Conservation (phyloP, 345 rosid species). For the Geranium brycei region DNA sequence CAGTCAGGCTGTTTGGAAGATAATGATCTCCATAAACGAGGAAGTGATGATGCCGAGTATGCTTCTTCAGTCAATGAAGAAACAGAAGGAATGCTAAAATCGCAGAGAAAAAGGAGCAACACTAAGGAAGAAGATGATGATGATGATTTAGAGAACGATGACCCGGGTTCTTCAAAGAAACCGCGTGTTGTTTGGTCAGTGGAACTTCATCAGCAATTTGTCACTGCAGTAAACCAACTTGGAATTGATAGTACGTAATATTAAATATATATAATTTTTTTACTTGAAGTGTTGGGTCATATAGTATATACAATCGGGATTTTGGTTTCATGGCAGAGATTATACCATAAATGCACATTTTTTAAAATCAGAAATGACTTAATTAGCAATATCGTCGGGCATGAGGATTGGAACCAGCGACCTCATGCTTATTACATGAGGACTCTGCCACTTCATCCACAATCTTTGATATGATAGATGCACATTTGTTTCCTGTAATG, state of each 20-base stretch:
- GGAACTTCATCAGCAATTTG: conserved; percentile 83
- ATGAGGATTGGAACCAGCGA: too few species aligned
- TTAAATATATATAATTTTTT: conserved; percentile 3
- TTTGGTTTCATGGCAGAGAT: conserved; percentile 4
- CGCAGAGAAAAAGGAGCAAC: conserved; percentile 45
- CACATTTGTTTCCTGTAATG: conserved; percentile 3
- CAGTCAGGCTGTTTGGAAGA: conserved; percentile 45
- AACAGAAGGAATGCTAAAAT: conserved; percentile 36
- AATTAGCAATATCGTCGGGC: too few species aligned
- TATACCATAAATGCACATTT: not conserved
- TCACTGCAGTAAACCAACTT: conserved; percentile 63
- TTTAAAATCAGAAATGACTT: too few species aligned
- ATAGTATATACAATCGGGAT: not conserved
- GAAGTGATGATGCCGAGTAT: conserved; percentile 38
- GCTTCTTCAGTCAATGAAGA: conserved; percentile 44
- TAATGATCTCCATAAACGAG: conserved; percentile 29
- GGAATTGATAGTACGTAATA: conserved; percentile 67
- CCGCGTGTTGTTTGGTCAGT: conserved; percentile 90
- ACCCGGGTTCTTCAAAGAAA: conserved; percentile 54
- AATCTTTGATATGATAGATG: too few species aligned
- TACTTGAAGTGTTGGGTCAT: not conserved
- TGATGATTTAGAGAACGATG: conserved; percentile 43
- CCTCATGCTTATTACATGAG: too few species aligned
- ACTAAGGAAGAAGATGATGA: conserved; percentile 53
- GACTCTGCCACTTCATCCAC: too few species aligned